Base-by-base conservation (phyloP, 441 rosid species). In the Populus hybrid region DNA sequence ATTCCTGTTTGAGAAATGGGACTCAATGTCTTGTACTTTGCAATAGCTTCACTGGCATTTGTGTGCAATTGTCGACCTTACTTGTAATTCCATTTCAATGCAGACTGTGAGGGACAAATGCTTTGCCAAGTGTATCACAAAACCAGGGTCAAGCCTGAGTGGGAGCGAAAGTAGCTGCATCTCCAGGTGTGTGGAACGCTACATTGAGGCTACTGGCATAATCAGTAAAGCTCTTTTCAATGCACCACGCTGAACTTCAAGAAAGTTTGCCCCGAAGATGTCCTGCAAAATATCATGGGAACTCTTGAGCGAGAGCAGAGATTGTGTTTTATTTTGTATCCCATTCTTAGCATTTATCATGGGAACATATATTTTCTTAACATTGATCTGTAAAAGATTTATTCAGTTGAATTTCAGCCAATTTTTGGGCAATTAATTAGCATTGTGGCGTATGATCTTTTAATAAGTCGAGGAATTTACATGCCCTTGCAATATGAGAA, bases 131-230 rank as follows among this genome's bases (percentile, higher is more conserved):
- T 95, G 98, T 61, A 84, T 95, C 79, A 80, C 95, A 6, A 95
- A 91, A 77, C 99, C 99, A 7, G 94, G 97, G 61, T 90, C 99
- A 26, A 94, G 98, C 82, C 84, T 95, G 14, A 83, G 98, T 64
- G 91, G 97, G 20, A 84, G 97, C 30, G 99, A 95, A 82, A 94
- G 97, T 76, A 95, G 97, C 84, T 95, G 98, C 83, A 74, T 91
- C 77, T 94, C 97, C 5, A 88, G 98, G 89, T 95, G 99, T 36
- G 93, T 94, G 80, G 98, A 95, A 79, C 97, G 97, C 61, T 95
- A 94, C 85, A 87, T 94, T 18, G 99, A 95, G 81, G 99, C 99
- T 66, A 90, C 95, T 5, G 94, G 92, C 24, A 91, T 95, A 23
- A 73, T 93, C 40, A 84, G 93, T 81, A 84, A 84, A 75, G 90